Base-by-base conservation (phyloP, 2,329 filamentous ascomycete species). In the Coniochaeta sp. region DNA sequence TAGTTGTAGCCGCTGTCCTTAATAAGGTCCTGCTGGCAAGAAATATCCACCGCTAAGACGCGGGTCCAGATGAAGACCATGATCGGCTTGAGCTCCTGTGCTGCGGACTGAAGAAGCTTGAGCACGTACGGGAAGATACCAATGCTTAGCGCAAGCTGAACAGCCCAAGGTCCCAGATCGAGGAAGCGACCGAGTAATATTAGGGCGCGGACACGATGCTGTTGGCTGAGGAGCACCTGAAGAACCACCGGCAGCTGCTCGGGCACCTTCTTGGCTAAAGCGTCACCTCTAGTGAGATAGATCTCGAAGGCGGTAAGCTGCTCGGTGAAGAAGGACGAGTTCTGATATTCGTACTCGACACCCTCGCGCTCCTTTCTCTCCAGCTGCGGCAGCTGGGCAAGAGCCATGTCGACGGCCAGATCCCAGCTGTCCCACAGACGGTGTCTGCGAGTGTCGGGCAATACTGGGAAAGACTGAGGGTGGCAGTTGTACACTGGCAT, bases 31-130 rank as follows among this genome's bases (percentile, higher is more conserved):
- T 88, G 87, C 73, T 99, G 95, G 69, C 95, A 97, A 1, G 90
- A 91, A 62, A 95, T 88, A 70, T 99, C 95, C 6, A 99, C 95
- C 8, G 95, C 95, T 64, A 99, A 85, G 50, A 99, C 91, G 56
- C 95, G 86, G 6, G 95, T 93, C 95, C 95, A 99, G 64, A 99
- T 99, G 73, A 98, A 99, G 5, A 99, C 93, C 95, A 99, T 98
- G 62, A 98, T 93, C 0, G 95, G 93, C 70, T 98, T 98, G 63
- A 99, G 77, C 73, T 99, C 95, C 55, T 91, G 85, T 0, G 95
- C 95, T 55, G 96, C 93, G 4, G 95, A 98, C 72, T 99, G 95
- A 19, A 99, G 79, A 28, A 99, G 80, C 75, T 99, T 99, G 36
- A 99, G 79, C n/a, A 99, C 95, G 70, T 99, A 99, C 0, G 95